Evolutionary conservation across 176 grass and related monocot genomes (phyloP), one percentile per base, ranked within the genome.

Genomic region (Guadua angustifolia): DNA sequence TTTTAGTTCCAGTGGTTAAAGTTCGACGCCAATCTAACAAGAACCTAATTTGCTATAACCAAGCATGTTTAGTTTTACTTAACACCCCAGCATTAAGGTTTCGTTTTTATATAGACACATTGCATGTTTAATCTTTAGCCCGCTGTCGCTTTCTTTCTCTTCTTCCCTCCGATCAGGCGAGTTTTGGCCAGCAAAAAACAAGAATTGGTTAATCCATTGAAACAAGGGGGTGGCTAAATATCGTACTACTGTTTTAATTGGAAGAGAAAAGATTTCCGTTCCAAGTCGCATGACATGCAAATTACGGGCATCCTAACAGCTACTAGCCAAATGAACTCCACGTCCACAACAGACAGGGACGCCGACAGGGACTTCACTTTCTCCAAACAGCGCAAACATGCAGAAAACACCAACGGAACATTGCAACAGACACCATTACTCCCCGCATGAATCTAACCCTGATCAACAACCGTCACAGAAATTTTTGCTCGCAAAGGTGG

Each of bases 311-410:
- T 77, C 43, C 88, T 46, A 71, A 25, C 5, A 62, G 46, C 46
- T 26, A 66, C 56, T 45, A 33, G 64, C 67, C 87, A 74, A 39
- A 55, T 18, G 69, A 77, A 64, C 13, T 49, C 12, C 66, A 86
- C 26, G 38, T 71, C 19, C 46, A 64, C 36, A 82, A 32, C 69
- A 66, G 43, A 75, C 33, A 46, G 21, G 9, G 21, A 22, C 21
- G 55, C 8, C 55, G 26, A 60, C 43, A 81, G 47, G 3, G 73
- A 78, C 73, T 56, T 78, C 57, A 50, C 66, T 86, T 90, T 90
- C 82, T 47, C 32, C 40, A 4, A 65, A 26, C n/a, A 29, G 18
- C 26, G 25, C 26, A 49, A 83, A 46, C 79, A 79, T 51, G 66
- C 58, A 71, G 25, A 72, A 36, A 74, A 58, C 13, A 5, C 44